Conservation (phyloP, 176 grass and related monocot genomes). For the Ensete ventricosum region DNA sequence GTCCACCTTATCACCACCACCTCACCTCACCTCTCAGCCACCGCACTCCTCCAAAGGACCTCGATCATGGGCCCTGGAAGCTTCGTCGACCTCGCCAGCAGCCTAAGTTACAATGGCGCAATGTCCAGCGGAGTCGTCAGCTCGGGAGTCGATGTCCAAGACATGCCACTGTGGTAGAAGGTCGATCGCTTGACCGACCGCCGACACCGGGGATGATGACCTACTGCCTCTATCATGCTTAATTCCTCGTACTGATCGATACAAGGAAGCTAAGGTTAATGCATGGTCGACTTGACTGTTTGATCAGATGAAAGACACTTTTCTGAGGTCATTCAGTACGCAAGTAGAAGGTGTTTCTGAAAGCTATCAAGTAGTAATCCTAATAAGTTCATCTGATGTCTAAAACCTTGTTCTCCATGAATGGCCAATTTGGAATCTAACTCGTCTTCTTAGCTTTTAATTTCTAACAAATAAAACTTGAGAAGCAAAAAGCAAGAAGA, state of each 20-base stretch:
- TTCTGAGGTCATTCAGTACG: not conserved
- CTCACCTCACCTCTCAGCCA: conserved; percentile 25
- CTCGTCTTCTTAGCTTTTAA: too few species aligned
- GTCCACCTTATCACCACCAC: conserved; percentile 8
- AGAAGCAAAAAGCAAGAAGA: not conserved
- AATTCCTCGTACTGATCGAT: not conserved
- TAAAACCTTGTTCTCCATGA: too few species aligned
- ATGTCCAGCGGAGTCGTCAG: conserved; percentile 1
- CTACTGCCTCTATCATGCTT: not conserved
- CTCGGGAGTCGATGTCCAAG: conserved; percentile 25
- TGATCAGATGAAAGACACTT: not conserved
- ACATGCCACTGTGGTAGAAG: conserved; percentile 33
- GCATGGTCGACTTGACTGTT: not conserved
- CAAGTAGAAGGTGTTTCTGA: not conserved
- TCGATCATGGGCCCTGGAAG: conserved; percentile 19
- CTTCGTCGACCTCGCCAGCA: not conserved
- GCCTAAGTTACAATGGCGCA: not conserved
- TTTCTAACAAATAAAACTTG: not conserved
- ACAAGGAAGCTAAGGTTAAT: not conserved
- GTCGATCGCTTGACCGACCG: conserved; percentile 29
- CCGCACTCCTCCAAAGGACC: conserved; percentile 24
- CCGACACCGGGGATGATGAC: conserved; percentile 16
- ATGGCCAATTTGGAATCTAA: too few species aligned
- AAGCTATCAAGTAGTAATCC: too few species aligned
- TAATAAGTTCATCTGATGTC: too few species aligned